These are phyloP conservation scores for Ceriops decandra DNA, from an alignment of 345 rosid genomes.

Conservation along the genomic window DNA sequence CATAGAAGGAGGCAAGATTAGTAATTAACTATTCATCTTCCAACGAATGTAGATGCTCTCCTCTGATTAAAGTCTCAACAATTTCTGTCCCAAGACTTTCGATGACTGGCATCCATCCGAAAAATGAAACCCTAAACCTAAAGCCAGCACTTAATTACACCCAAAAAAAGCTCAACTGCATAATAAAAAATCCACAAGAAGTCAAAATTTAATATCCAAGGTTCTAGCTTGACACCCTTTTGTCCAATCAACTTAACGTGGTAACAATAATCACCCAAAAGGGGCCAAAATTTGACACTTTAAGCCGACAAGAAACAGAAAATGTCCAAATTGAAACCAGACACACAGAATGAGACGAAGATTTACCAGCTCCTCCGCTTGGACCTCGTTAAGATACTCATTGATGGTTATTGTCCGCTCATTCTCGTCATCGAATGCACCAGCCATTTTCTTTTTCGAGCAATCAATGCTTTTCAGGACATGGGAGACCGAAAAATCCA, in stretches of 20 bases:
- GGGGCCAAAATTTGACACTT: not conserved
- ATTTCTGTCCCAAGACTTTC: not conserved
- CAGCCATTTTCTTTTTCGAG: conserved; percentile 35
- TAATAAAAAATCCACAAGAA: too few relatives aligned
- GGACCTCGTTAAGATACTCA: conserved; percentile 76
- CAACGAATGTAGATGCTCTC: too few relatives aligned
- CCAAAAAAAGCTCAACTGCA: too few relatives aligned
- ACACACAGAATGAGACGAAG: not conserved
- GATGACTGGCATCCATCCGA: not conserved
- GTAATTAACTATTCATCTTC: too few relatives aligned
- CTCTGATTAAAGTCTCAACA: not conserved
- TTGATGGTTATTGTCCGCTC: conserved; percentile 66
- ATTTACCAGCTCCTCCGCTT: conserved; percentile 81
- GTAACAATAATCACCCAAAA: not conserved
- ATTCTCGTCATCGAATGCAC: conserved; percentile 56
- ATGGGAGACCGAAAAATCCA: not conserved
- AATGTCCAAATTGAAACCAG: not conserved
- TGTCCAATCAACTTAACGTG: not conserved
- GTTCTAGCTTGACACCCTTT: too few relatives aligned
- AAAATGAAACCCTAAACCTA: too few relatives aligned
- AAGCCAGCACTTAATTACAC: too few relatives aligned
- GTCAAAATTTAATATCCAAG: too few relatives aligned
- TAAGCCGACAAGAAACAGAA: not conserved
- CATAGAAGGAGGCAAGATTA: too few relatives aligned
- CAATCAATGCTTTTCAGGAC: not conserved